Percentiles rank a stretch among this genome's conserved stretches.
These are phyloP conservation scores for Agroathelia rolfsii DNA, from an alignment of 1,284 basidiomycete species.

Conservation along the genomic window DNA sequence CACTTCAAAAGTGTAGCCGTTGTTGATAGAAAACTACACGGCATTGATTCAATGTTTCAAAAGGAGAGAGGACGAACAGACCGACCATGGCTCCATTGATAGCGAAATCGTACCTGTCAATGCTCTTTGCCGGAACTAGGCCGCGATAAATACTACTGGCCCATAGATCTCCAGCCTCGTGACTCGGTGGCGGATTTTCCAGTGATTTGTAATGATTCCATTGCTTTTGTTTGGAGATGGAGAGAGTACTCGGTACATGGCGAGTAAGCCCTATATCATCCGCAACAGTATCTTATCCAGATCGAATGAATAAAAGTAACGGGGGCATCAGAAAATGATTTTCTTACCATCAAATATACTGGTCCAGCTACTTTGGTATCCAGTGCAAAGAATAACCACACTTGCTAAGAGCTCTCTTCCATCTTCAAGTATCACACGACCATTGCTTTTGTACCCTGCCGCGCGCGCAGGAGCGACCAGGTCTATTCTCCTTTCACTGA, in stretches of 20 bases:
- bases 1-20: slow-evolving; percentile 43
- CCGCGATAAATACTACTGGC: slow-evolving; percentile 42
- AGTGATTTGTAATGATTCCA: slow-evolving; percentile 27
- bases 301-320: slow-evolving; percentile 8
- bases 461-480: slow-evolving; percentile 33
- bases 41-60: slow-evolving; percentile 14
- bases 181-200: slow-evolving; percentile 14
- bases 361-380: slow-evolving; percentile 44
- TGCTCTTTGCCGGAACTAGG: slow-evolving; percentile 44
- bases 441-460: slow-evolving; percentile 27
- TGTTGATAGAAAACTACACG: slow-evolving; percentile 42
- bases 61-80: slow-evolving; percentile 5
- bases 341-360: slow-evolving; percentile 34
- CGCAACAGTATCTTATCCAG: slow-evolving; percentile 29
- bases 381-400: slow-evolving; percentile 44
- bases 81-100: slow-evolving; percentile 48
- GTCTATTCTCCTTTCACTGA: slow-evolving; percentile 31
- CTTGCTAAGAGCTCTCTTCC: slow-evolving; percentile 29
- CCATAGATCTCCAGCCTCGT: slow-evolving; percentile 19
- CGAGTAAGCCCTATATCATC: slow-evolving; percentile 29
- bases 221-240: slow-evolving; percentile 11
- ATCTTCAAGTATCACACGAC: slow-evolving; percentile 28
- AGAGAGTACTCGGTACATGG: slow-evolving; percentile 17
- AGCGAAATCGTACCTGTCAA: slow-evolving; percentile 43
- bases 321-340: slow-evolving; percentile 1